Base-by-base conservation (phyloP, 768 basidiomycete species). In the Leccinellum luteum region DNA sequence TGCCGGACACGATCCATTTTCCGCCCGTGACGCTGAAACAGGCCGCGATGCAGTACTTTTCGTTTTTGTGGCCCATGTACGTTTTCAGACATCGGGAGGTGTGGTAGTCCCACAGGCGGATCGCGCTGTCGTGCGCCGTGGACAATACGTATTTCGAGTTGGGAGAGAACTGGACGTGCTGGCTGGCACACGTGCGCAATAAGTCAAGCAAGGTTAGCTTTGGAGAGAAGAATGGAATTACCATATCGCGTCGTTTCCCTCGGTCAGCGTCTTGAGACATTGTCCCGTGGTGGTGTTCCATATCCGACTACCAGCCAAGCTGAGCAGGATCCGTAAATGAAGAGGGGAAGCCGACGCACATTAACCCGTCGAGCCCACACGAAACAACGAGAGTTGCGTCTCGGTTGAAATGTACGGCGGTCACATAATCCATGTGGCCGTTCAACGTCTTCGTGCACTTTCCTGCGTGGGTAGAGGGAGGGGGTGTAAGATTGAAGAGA, bases 91-190 rank as follows among this genome's bases (percentile, higher is more conserved):
- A 92, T 54, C 90, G 87, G 0, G 91, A 89, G 0, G 88, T 89
- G 60, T 95, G 92, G 71, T 94, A 96, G 67, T 97, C 92, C 94
- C 96, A 98, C 4, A 99, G 77, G 1, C 96, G 87, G 61, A 98
- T 92, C 0, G 90, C 88, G 57, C 87, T 92, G 67, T 98, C 94
- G 67, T 98, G 89, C 0, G 96, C 92, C 0, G 94, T 92, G 1
- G 94, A 94, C 52, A 99, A 81, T 52, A 99, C 89, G 73, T 93
- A 95, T 73, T 91, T 92, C 7, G 92, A 94, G 66, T 97, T 97
- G 9, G 96, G 96, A 0, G 95, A 95, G 75, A 99, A 98, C 65
- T 89, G 85, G 15, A 94, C 93, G 66, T 90, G 89, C 74, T 95
- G 92, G 60, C 92, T 92, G 66, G 48, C 19, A 32, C 28, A 41